Base-by-base conservation (phyloP, 345 rosid genomes). In the Syzygium aqueum region DNA sequence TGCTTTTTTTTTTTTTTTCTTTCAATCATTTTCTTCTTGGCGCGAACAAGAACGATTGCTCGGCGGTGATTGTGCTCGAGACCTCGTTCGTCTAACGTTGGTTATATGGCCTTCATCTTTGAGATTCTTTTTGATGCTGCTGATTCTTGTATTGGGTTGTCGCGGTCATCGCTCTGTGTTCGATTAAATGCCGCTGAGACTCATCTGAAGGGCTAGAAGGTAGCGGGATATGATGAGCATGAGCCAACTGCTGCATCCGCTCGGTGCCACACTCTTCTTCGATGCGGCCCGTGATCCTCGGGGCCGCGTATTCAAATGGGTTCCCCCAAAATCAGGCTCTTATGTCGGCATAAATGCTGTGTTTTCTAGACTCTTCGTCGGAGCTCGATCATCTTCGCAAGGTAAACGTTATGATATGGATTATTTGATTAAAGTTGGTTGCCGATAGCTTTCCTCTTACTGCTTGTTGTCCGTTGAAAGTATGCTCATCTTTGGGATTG, bases 191-290 rank as follows among this genome's bases (percentile, higher is more conserved):
- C 57, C 28, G 80, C 49, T 33, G 11, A 73, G 80, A 1, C 80
- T 73, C 49, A 5, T 73, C 11, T 37, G 80, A 30, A 53, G 16
- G 85, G 46, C 46, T 84, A 33, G 53, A 16, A 28, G 28, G 30
- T 10, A 46, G 80, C 51, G 77, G 57, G n/a, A 49, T 22, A 83
- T 63, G 50, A 87, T 53, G 85, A 77, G 86, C 85, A 94, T 94
- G 94, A 85, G 56, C 89, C 91, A 84, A 46, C 52, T 78, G 61
- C 87, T 90, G 84, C 86, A 87, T 86, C 63, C 85, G 52, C 85
- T 61, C 51, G 85, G 84, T 2, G 91, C 87, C 85, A 59, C 84
- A 63, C 56, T 80, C 19, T 65, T 86, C 5, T 54, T 88, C 22
- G 89, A 86, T 87, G 88, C 82, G 57, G 53, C 77, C 85, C 67